A percentile compares a stretch with the other conserved stretches of the same genome.
phyloP scores from a whole-genome alignment of 768 basidiomycete genomes.

The Psilocybe azurescens region DNA sequence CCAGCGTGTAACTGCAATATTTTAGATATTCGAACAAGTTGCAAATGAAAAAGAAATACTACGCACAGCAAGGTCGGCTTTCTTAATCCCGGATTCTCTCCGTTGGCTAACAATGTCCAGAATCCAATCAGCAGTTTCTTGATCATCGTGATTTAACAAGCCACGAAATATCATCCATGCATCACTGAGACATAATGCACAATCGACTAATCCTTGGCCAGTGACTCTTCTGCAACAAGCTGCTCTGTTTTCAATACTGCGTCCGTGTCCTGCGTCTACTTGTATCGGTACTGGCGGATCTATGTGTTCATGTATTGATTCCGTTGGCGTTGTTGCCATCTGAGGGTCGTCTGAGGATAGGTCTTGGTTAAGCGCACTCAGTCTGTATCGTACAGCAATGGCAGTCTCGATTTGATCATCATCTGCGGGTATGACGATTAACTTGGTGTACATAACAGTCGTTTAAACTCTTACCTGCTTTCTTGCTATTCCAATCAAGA shows the following conservation, averaged over 20 bases:
- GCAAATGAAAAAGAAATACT: not conserved
- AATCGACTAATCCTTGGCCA: slow-evolving; percentile 44
- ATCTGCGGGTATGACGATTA: slow-evolving; percentile 46
- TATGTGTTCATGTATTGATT: slow-evolving; percentile 4
- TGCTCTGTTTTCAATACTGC: slow-evolving; percentile 40
- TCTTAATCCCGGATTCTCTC: slow-evolving; percentile 44
- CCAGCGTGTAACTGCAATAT: slow-evolving; percentile 2
- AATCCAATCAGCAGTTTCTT: slow-evolving; percentile 36
- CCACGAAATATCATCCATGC: slow-evolving; percentile 38
- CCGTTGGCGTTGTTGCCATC: slow-evolving; percentile 15
- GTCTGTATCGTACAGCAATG: slow-evolving; percentile 50
- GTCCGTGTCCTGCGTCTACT: slow-evolving; percentile 44
- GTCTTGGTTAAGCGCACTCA: slow-evolving; percentile 15
- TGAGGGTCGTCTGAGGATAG: slow-evolving; percentile 29
- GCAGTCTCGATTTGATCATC: slow-evolving; percentile 85
- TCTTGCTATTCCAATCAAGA: slow-evolving; percentile 89
- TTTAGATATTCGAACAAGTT: not conserved
- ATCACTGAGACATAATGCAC: slow-evolving; percentile 49
- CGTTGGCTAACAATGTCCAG: slow-evolving; percentile 39
- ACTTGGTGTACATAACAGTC: not conserved
- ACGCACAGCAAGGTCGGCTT: slow-evolving; percentile 42
- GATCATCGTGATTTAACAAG: slow-evolving; percentile 33
- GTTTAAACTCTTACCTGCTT: slow-evolving; percentile 63
- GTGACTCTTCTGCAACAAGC: slow-evolving; percentile 52
- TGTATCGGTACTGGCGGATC: slow-evolving; percentile 2